Evolutionary conservation across 1,139 yeast species (phyloP).

Genomic region (Blastobotrys apis): DNA sequence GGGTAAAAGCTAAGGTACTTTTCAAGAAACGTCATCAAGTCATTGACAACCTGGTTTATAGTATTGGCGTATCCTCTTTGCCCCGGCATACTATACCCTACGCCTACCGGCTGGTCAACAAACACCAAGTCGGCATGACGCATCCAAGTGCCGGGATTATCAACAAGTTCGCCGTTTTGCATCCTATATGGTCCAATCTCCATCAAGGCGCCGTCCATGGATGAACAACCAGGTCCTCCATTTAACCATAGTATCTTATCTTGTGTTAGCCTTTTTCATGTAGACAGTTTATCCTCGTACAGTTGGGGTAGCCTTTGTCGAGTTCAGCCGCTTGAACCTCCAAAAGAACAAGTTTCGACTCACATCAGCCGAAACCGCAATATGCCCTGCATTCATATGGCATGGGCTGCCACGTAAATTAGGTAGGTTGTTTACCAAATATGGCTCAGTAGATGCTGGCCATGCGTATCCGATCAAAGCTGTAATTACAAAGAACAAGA

Average conservation of each 20-base stretch:
- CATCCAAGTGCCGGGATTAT: conserved; percentile 82
- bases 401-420: too few species aligned
- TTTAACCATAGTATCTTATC: conserved; percentile 65
- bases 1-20: conserved; percentile 72
- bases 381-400: conserved; percentile 39
- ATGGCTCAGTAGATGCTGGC: too few species aligned
- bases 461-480: too few species aligned
- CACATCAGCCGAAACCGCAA: conserved; percentile 5
- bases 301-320: conserved; percentile 31
- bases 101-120: conserved; percentile 93
- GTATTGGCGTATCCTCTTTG: conserved; percentile 45
- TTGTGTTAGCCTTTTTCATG: conserved; percentile 16
- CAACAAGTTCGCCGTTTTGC: conserved; percentile 37
- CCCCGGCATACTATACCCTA: conserved; percentile 78
- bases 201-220: conserved; percentile 94
- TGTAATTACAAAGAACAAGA: too few species aligned
- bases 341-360: conserved; percentile 74
- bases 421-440: too few species aligned
- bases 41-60: conserved; percentile 45
- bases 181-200: conserved; percentile 88
- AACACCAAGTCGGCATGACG: conserved; percentile 72
- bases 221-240: conserved; percentile 88
- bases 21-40: conserved; percentile 62
- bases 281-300: conserved; percentile 14
- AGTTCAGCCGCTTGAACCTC: conserved; percentile 40